Conservation (phyloP, 148 eudicot species). For the Silene uniflora region DNA sequence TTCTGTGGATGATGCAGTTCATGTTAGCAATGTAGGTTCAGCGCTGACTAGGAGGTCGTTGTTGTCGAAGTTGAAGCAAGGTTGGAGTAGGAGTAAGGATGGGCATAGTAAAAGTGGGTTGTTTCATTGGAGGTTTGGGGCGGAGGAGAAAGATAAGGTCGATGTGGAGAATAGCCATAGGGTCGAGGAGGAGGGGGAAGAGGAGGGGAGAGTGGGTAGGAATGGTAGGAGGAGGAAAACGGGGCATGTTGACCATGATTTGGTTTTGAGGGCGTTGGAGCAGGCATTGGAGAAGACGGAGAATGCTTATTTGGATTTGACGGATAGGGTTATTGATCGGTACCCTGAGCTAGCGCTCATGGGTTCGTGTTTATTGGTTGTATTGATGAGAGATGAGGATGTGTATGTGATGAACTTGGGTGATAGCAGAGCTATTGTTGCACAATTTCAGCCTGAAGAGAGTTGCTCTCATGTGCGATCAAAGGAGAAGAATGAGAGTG, state of each 20-base stretch:
- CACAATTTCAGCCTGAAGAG: slow-evolving; percentile 53
- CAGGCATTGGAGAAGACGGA: slow-evolving; percentile 80
- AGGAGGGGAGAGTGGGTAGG: slow-evolving; percentile 43
- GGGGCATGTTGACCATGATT: slow-evolving; percentile 76
- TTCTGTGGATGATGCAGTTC: slow-evolving; percentile 86
- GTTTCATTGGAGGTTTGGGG: slow-evolving; percentile 78
- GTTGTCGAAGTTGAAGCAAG: slow-evolving; percentile 77
- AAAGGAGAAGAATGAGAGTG: slow-evolving; percentile 35
- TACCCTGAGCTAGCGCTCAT: slow-evolving; percentile 96
- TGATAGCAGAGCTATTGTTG: slow-evolving; percentile 98
- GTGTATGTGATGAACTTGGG: slow-evolving; percentile 99
- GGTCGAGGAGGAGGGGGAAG: slow-evolving; percentile 31
- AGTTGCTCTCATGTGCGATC: slow-evolving; percentile 27
- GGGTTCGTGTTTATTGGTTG: slow-evolving; percentile 99
- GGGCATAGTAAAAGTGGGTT: slow-evolving; percentile 43
- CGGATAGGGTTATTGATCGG: slow-evolving; percentile 87
- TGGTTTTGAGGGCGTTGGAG: slow-evolving; percentile 78
- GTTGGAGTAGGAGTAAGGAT: slow-evolving; percentile 58
- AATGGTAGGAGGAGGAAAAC: slow-evolving; percentile 52
- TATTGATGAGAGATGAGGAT: slow-evolving; percentile 93
- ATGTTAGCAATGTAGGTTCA: slow-evolving; percentile 64
- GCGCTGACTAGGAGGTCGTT: slow-evolving; percentile 60
- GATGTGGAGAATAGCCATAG: slow-evolving; percentile 37
- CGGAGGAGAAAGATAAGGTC: slow-evolving; percentile 50
- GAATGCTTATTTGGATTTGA: slow-evolving; percentile 81